Percentiles rank a stretch among this genome's conserved stretches.
phyloP scores from a whole-genome alignment of 306 rosid species.

The Herpetospermum pedunculosum region DNA sequence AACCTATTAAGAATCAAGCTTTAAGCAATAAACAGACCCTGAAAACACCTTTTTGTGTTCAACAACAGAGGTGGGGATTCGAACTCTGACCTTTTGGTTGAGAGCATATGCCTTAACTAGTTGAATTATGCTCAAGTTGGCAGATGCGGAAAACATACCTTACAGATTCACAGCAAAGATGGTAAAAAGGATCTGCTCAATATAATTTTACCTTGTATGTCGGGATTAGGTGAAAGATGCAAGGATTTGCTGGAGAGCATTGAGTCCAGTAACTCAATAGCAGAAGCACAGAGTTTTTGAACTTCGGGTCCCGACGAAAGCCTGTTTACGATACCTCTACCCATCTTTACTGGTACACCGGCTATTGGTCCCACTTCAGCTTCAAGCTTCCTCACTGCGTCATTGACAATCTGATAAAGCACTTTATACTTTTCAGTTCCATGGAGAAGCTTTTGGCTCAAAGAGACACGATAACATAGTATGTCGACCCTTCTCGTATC shows the following conservation, averaged over 20 bases:
- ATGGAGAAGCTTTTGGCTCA: conserved; percentile 74
- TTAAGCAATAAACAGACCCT: neutral
- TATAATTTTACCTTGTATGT: conserved; percentile 32
- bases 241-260: conserved; percentile 24
- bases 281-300: conserved; percentile 72
- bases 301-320: conserved; percentile 96
- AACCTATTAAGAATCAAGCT: neutral
- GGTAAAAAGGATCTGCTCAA: neutral
- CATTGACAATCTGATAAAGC: conserved; percentile 50
- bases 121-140: too few species aligned
- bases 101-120: too few species aligned
- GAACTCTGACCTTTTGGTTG: too few species aligned
- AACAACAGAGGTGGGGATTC: too few species aligned
- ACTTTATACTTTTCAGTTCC: conserved; percentile 51
- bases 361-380: conserved; percentile 77
- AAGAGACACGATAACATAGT: conserved; percentile 75
- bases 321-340: conserved; percentile 94
- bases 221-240: conserved; percentile 21
- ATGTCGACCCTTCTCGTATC: conserved; percentile 89
- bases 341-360: conserved; percentile 70
- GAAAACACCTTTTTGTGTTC: too few species aligned
- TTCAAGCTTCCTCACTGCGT: conserved; percentile 76
- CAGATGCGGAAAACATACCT: too few species aligned
- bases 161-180: neutral
- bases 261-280: conserved; percentile 62